phyloP scores from a whole-genome alignment of 1,284 basidiomycete species.

The Puccinia brachypodii region DNA sequence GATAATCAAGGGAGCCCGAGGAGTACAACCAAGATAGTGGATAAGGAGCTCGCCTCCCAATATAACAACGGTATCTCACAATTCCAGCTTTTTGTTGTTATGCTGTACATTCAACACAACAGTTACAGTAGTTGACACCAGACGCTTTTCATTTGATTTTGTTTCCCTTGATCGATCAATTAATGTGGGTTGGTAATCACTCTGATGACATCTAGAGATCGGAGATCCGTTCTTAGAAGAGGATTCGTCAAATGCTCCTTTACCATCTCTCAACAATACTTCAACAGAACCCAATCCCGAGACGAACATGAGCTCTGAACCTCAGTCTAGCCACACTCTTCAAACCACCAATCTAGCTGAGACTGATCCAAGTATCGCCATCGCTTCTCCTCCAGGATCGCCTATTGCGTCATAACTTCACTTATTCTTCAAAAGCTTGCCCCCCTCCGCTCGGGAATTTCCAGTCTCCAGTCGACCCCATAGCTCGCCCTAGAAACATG shows the following conservation, averaged over 20 bases:
- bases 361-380: neutral
- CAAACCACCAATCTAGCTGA: neutral
- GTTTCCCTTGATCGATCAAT: neutral
- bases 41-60: constrained; percentile 1
- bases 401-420: no score
- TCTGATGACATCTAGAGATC: neutral
- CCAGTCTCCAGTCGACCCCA: no score
- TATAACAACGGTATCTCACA: constrained; percentile 8
- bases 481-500: no score
- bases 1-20: constrained; percentile 4
- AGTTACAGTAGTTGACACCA: neutral
- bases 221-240: constrained; percentile 1
- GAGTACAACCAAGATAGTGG: neutral
- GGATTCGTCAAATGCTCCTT: neutral
- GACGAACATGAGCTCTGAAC: neutral
- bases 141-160: neutral
- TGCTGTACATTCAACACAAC: neutral
- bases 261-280: neutral
- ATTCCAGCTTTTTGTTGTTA: neutral
- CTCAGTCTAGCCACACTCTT: neutral
- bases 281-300: neutral
- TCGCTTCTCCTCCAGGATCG: no score
- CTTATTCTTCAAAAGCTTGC: no score
- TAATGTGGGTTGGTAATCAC: neutral
- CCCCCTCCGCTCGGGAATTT: no score